phyloP scores from a whole-genome alignment of 805 yeast genomes.

The Zygoascus flipseniorum region DNA sequence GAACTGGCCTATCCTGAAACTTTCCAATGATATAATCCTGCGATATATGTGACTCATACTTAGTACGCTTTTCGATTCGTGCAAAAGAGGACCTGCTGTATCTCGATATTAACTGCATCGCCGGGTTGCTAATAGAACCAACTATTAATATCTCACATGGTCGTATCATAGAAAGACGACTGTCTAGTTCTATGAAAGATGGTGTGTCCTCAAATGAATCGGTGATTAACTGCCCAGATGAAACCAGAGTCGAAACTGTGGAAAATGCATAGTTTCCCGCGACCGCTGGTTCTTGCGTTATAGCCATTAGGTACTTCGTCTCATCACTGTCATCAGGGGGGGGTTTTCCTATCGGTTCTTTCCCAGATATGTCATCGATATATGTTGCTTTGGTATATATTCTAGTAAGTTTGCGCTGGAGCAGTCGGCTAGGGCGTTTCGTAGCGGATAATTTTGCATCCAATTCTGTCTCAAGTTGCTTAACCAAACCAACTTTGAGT shows the following conservation, averaged over 20 bases:
- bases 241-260: conserved; percentile 57
- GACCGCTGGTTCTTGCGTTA: conserved; percentile 7
- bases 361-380: conserved; percentile 42
- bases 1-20: neutral
- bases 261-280: conserved; percentile 25
- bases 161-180: conserved; percentile 60
- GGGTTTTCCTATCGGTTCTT: neutral
- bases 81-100: neutral
- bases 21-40: neutral
- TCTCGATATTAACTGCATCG: conserved; percentile 10
- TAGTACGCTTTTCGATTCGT: neutral
- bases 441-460: conserved; percentile 49
- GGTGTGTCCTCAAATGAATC: conserved; percentile 61
- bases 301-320: conserved; percentile 22
- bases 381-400: conserved; percentile 81
- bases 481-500: conserved; percentile 76
- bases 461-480: conserved; percentile 76
- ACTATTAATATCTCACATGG: conserved; percentile 66
- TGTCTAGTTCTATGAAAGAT: conserved; percentile 56
- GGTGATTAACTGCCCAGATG: conserved; percentile 66
- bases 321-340: conserved; percentile 4
- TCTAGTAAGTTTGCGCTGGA: conserved; percentile 58
- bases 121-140: conserved; percentile 32
- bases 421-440: conserved; percentile 40
- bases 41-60: neutral